Evolutionary conservation across 805 yeast genomes (phyloP).

Genomic region (Maudiozyma pseudohumilis): DNA sequence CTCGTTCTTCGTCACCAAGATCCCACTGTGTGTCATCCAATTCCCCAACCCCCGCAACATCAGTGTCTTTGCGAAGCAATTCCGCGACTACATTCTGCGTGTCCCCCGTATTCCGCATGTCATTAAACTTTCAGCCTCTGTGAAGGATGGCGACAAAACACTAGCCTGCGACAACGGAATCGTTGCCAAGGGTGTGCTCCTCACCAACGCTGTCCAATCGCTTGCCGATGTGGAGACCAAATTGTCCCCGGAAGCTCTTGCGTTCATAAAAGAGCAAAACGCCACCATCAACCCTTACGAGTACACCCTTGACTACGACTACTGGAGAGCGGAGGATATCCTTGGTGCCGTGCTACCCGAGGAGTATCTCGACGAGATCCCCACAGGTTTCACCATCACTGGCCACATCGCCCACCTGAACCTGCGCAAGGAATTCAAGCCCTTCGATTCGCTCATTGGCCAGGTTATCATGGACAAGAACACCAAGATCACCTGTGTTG

Average conservation of each 20-base stretch:
- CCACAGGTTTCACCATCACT: slow-evolving; percentile 83
- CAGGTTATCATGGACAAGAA: slow-evolving; percentile 85
- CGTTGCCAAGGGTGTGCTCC: slow-evolving; percentile 37
- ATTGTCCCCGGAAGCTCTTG: slow-evolving; percentile 35
- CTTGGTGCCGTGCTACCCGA: slow-evolving; percentile 69
- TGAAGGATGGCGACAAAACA: slow-evolving; percentile 11
- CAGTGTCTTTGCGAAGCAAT: slow-evolving; percentile 49
- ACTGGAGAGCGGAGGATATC: slow-evolving; percentile 88
- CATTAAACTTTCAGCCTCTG: slow-evolving; percentile 31
- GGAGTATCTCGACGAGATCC: slow-evolving; percentile 54
- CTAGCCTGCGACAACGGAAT: slow-evolving; percentile 22
- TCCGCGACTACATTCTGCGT: slow-evolving; percentile 52
- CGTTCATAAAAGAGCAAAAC: slow-evolving; percentile 38
- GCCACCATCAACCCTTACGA: slow-evolving; percentile 43
- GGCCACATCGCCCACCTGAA: slow-evolving; percentile 96
- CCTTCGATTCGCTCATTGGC: slow-evolving; percentile 74
- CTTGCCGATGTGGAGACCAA: slow-evolving; percentile 31
- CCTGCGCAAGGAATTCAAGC: slow-evolving; percentile 72
- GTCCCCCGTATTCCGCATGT: slow-evolving; percentile 66
- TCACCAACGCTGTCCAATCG: slow-evolving; percentile 41
- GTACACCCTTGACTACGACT: slow-evolving; percentile 55
- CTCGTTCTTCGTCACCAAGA: slow-evolving; percentile 45
- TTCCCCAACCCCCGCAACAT: slow-evolving; percentile 59
- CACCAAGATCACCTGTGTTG: slow-evolving; percentile 69
- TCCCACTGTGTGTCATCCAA: slow-evolving; percentile 55